Evolutionary conservation across 345 rosid species (phyloP).

Genomic region (Limnanthes douglasii): DNA sequence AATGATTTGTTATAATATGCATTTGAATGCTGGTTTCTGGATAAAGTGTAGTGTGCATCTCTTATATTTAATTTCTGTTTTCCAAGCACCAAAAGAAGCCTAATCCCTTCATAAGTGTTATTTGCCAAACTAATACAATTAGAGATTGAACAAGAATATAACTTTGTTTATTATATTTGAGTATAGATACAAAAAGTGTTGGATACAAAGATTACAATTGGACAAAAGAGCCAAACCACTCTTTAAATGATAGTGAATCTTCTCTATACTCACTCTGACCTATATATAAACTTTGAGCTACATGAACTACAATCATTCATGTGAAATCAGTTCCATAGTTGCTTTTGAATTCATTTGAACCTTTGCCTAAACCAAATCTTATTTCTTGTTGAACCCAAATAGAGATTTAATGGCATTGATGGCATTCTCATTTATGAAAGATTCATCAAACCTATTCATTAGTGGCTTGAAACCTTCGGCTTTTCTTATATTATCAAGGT

Average conservation of each 20-base stretch:
- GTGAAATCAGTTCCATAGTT: background rate
- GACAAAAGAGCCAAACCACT: background rate
- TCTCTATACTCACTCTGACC: slow-evolving; percentile 1
- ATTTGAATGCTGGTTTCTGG: too few relatives aligned
- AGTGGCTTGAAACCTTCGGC: slow-evolving; percentile 53
- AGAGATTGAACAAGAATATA: too few relatives aligned
- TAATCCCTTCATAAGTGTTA: too few relatives aligned
- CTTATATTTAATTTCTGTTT: too few relatives aligned
- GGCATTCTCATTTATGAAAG: slow-evolving; percentile 90
- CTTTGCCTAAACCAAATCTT: slow-evolving; percentile 15
- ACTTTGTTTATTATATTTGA: too few relatives aligned
- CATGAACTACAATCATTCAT: slow-evolving; percentile 4
- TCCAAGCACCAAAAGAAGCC: too few relatives aligned
- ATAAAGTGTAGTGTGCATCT: too few relatives aligned
- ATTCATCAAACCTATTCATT: slow-evolving; percentile 75
- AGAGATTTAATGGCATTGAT: slow-evolving; percentile 83
- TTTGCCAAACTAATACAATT: too few relatives aligned
- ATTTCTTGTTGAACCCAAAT: slow-evolving; percentile 73
- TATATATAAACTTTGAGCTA: slow-evolving; percentile 8
- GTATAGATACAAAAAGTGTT: too few relatives aligned
- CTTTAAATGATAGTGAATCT: background rate
- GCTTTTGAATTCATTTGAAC: background rate
- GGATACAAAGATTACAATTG: background rate
- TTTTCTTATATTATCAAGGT: slow-evolving; percentile 43
- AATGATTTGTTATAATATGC: too few relatives aligned